These are phyloP conservation scores for Globisporangium recalcitrans DNA, from an alignment of 352 stramenopile genomes.

Conservation along the genomic window DNA sequence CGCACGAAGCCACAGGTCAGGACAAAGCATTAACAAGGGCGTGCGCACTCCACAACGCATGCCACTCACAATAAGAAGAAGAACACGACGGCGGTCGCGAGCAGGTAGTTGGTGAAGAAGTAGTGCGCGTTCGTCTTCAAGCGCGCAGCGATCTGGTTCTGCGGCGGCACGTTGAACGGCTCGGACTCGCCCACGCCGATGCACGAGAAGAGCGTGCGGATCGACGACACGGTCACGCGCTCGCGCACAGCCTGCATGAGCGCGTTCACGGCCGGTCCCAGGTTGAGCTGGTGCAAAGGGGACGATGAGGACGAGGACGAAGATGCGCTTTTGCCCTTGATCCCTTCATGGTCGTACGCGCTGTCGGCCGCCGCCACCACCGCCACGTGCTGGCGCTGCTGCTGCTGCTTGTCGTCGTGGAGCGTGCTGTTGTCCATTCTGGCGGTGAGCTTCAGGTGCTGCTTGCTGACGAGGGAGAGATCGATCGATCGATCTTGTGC, in stretches of 20 bases:
- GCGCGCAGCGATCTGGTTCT: conserved; percentile 40
- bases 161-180: conserved; percentile 52
- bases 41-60: too few relatives aligned
- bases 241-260: conserved; percentile 37
- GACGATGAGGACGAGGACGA: conserved; percentile 3
- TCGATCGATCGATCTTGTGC: not conserved
- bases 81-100: conserved; percentile 50
- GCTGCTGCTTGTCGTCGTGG: conserved; percentile 9
- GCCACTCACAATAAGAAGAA: conserved; percentile 50
- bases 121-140: conserved; percentile 66
- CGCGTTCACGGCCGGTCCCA: conserved; percentile 26
- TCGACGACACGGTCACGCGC: conserved; percentile 36
- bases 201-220: conserved; percentile 61
- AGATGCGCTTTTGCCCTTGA: conserved; percentile 4
- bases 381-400: not conserved
- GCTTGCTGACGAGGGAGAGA: not conserved
- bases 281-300: conserved; percentile 17
- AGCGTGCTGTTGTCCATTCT: conserved; percentile 18
- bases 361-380: not conserved
- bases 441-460: not conserved
- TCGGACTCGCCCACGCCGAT: conserved; percentile 52
- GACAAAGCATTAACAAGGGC: too few relatives aligned
- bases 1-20: not conserved
- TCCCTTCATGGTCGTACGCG: conserved; percentile 8
- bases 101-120: conserved; percentile 75